Conservation (phyloP, 2,329 filamentous ascomycete genomes). For the Beauveria rudraprayagi region DNA sequence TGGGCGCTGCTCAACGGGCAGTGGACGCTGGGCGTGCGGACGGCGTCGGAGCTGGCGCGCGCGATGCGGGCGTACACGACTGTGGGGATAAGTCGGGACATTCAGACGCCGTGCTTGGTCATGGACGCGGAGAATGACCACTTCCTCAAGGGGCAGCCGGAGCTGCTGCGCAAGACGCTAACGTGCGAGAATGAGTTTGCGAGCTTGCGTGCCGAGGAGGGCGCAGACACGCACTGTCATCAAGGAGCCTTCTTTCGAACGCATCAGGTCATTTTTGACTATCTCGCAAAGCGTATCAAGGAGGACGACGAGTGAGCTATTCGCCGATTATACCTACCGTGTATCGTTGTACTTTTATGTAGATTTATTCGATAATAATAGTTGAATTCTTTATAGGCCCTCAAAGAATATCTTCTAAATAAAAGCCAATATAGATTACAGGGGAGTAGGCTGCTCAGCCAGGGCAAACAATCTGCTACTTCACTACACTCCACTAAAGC, state of each 20-base stretch:
- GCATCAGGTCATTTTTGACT: conserved; percentile 2
- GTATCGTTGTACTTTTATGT: too few species aligned
- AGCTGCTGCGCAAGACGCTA: background rate
- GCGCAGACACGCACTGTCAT: conserved; percentile 1
- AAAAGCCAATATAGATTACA: too few species aligned
- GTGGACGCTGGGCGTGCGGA: background rate
- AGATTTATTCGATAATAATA: too few species aligned
- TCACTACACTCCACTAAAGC: too few species aligned
- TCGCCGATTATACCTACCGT: background rate
- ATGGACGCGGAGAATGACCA: conserved; percentile 3
- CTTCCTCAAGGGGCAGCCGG: conserved; percentile 3
- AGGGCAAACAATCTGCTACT: too few species aligned
- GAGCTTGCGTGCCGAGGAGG: background rate
- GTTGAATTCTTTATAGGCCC: too few species aligned
- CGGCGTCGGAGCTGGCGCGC: background rate
- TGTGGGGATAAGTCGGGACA: background rate
- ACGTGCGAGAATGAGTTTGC: conserved; percentile 3
- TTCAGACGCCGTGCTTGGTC: background rate
- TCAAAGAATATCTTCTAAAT: too few species aligned
- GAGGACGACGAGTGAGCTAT: background rate
- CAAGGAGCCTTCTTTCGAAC: conserved; percentile 3
- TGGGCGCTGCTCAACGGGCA: background rate
- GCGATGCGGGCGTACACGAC: background rate
- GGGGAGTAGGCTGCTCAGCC: too few species aligned
- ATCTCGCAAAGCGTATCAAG: background rate